Base-by-base conservation (phyloP, 75 land plant genomes). In the Sequoia sempervirens region DNA sequence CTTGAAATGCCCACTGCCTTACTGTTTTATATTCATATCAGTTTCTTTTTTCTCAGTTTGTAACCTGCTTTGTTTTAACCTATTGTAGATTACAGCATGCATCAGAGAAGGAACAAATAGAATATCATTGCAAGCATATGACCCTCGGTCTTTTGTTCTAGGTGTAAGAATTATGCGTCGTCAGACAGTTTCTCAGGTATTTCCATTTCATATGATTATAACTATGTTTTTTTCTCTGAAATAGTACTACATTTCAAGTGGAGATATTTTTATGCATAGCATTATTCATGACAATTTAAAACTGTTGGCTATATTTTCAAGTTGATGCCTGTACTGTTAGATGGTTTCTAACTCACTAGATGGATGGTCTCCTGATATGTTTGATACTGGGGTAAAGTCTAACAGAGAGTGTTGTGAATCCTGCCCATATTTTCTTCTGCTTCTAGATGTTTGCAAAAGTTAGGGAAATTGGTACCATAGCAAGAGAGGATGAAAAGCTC, bases 141-240 rank as follows among this genome's bases (percentile, higher is more conserved):
- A 97, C 90, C 86, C 94, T 73, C 95, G 99, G 30, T 81, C 90
- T 12, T 97, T 97, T 85, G 96, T 96, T 82, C 83, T 96, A 30
- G 99, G 98, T 30, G 93, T 97, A 54, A 90, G 99, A 82, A 88
- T 96, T 84, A 92, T 94, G 12, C 94, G 85, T 37, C 90, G 94
- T 41, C 87, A 86, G 66, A 92, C 91, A 45, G 82, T 96, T 82
- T 89, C 88, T 58, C 98, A 97, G 94, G 99, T 96, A 86, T 0
- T 50, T 4, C 5, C 41, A 20, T 8, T 36, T 75, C 20, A 37
- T 78, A 38, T 75, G 20, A 50, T 78, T 78, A 40, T 45, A 23
- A 43, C n/a, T 45, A 45, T 43, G 30, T 78, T 75, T 75, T 23
- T 20, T 56, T 56, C 23, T 56, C 23, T 56, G 15, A 17, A 18